These are phyloP conservation scores for Penicillium glabrum DNA, from an alignment of 2,329 filamentous ascomycete genomes.

Conservation along the genomic window DNA sequence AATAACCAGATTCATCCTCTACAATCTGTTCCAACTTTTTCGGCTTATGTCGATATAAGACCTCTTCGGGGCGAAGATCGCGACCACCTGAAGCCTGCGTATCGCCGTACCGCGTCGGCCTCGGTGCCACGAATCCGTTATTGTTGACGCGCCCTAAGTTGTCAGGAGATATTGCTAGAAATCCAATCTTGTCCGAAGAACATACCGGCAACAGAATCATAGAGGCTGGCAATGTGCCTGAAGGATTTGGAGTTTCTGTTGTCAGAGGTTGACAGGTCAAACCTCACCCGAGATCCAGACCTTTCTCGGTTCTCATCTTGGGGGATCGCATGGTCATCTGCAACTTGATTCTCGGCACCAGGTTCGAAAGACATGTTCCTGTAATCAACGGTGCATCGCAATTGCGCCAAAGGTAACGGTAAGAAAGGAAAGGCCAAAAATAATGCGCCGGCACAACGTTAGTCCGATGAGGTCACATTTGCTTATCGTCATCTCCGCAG, in stretches of 20 bases:
- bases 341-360: neutral
- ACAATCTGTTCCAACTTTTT: constrained; percentile 52
- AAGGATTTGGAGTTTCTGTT: neutral
- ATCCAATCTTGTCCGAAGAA: neutral
- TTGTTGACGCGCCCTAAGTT: constrained; percentile 47
- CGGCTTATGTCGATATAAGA: constrained; percentile 49
- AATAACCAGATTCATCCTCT: constrained; percentile 55
- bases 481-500: neutral
- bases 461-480: constrained; percentile 30
- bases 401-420: neutral
- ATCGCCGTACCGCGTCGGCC: constrained; percentile 33
- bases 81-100: constrained; percentile 35
- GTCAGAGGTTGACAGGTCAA: neutral
- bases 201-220: constrained; percentile 59
- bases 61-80: constrained; percentile 57
- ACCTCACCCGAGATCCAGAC: neutral
- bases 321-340: neutral
- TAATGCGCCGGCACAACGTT: constrained; percentile 24
- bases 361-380: neutral
- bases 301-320: neutral
- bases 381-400: neutral
- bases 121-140: constrained; percentile 31
- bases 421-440: neutral
- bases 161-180: constrained; percentile 9
- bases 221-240: constrained; percentile 49